These are phyloP conservation scores for Lumnitzera racemosa DNA, from an alignment of 345 rosid genomes.

Conservation along the genomic window DNA sequence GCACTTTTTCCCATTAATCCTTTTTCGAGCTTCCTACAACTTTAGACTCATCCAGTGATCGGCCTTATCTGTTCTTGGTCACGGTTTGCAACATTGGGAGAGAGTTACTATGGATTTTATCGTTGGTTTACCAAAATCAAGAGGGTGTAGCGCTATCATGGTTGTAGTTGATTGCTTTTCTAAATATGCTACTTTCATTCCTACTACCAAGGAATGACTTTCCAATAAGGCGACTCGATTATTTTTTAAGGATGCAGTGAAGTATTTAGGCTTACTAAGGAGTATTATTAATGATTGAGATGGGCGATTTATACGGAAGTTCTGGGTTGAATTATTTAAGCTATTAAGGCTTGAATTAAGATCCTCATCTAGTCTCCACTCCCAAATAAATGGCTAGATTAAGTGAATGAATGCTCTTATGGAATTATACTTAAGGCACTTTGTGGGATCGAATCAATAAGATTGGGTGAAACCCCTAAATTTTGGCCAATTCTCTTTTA, in stretches of 20 bases:
- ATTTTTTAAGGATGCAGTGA: neutral
- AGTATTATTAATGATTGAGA: neutral
- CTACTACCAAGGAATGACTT: neutral
- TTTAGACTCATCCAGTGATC: too few species aligned
- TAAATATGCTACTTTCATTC: neutral
- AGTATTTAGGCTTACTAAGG: neutral
- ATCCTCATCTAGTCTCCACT: neutral
- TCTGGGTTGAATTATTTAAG: neutral
- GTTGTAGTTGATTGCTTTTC: neutral
- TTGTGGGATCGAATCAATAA: neutral
- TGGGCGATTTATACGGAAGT: neutral
- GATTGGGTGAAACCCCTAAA: slow-evolving; percentile 2
- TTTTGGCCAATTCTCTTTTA: slow-evolving; percentile 6
- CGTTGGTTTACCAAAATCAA: neutral
- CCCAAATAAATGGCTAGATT: neutral
- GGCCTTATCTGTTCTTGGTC: too few species aligned
- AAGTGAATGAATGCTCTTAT: neutral
- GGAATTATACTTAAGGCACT: neutral
- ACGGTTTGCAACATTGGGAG: neutral
- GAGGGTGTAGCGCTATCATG: neutral
- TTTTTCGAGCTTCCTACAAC: too few species aligned
- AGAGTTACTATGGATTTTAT: neutral
- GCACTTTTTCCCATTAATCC: too few species aligned
- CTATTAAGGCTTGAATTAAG: too few species aligned
- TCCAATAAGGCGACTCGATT: neutral